These are phyloP conservation scores for Daldinia caldariorum DNA, from an alignment of 495 filamentous ascomycete species.

Conservation along the genomic window DNA sequence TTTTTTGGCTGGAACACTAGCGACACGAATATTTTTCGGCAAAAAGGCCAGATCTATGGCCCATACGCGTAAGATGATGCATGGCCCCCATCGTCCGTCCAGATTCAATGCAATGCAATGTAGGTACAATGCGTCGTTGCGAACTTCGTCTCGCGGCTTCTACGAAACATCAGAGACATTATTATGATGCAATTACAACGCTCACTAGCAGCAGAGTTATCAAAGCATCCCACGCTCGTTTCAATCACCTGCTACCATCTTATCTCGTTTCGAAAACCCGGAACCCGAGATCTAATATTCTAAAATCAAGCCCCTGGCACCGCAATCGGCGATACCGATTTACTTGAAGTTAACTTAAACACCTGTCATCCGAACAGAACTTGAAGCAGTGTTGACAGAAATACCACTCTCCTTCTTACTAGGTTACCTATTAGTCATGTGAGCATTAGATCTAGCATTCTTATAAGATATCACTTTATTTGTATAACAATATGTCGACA, in stretches of 20 bases:
- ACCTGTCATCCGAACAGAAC: slow-evolving; percentile 6
- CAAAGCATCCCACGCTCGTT: slow-evolving; percentile 5
- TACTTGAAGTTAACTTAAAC: background rate
- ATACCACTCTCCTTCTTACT: slow-evolving; percentile 9
- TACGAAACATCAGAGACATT: slow-evolving; percentile 17
- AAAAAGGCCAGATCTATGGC: slow-evolving; percentile 14
- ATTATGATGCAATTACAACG: slow-evolving; percentile 19
- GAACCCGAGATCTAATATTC: slow-evolving; percentile 8
- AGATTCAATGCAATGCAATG: slow-evolving; percentile 26
- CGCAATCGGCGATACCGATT: background rate
- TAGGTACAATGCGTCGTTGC: slow-evolving; percentile 27
- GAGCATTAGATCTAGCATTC: slow-evolving; percentile 19
- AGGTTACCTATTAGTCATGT: slow-evolving; percentile 28
- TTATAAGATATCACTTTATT: slow-evolving; percentile 28
- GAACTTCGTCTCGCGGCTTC: slow-evolving; percentile 12
- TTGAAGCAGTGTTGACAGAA: slow-evolving; percentile 6
- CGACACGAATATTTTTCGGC: slow-evolving; percentile 34
- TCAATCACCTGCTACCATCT: slow-evolving; percentile 17
- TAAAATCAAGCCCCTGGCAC: background rate
- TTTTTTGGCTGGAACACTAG: background rate
- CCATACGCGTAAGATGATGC: slow-evolving; percentile 13
- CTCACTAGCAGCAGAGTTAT: slow-evolving; percentile 13
- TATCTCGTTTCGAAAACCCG: background rate
- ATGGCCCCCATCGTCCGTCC: slow-evolving; percentile 23
- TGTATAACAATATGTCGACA: slow-evolving; percentile 21